Percentiles rank a stretch among this genome's conserved stretches.
These are phyloP conservation scores for Discostella pseudostelligera DNA, from an alignment of 108 stramenopile genomes.

Conservation along the genomic window DNA sequence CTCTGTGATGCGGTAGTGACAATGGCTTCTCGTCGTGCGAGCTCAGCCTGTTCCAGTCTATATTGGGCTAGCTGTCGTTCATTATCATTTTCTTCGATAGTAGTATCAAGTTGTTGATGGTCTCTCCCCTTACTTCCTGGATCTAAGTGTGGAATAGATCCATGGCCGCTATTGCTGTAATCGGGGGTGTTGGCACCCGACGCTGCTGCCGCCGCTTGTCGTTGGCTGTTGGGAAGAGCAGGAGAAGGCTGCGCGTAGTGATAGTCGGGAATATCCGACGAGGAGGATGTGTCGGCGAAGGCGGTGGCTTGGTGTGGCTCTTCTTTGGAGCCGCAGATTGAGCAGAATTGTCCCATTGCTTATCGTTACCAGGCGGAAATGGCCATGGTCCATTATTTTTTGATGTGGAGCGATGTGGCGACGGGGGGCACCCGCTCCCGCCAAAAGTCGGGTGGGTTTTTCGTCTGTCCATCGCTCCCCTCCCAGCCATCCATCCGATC, in stretches of 20 bases:
- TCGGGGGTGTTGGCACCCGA: conserved; percentile 12
- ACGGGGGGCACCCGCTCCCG: no score
- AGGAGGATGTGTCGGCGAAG: conserved; percentile 23
- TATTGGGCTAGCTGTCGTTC: conserved; percentile 33
- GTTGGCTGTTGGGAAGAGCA: conserved; percentile 7
- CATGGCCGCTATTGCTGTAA: conserved; percentile 1
- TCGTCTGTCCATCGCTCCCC: no score
- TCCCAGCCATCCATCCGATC: no score
- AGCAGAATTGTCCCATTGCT: conserved; percentile 28
- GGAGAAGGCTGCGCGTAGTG: conserved; percentile 19
- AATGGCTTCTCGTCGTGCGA: conserved; percentile 41
- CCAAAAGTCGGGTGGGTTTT: neutral
- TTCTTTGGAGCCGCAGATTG: conserved; percentile 34
- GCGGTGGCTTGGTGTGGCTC: conserved; percentile 24
- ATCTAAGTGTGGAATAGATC: conserved; percentile 2
- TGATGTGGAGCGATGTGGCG: no score
- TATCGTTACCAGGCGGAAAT: no score
- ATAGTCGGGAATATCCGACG: conserved; percentile 14
- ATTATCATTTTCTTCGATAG: conserved; percentile 14
- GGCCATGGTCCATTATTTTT: no score
- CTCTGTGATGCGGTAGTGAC: conserved; percentile 27
- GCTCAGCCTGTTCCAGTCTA: conserved; percentile 37
- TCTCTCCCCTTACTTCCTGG: conserved; percentile 5
- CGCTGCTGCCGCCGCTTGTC: conserved; percentile 16
- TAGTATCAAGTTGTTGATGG: no score